Evolutionary conservation across 805 yeast species (phyloP), one percentile per base, ranked within the genome.

Genomic region (Monosporozyma aquatica): DNA sequence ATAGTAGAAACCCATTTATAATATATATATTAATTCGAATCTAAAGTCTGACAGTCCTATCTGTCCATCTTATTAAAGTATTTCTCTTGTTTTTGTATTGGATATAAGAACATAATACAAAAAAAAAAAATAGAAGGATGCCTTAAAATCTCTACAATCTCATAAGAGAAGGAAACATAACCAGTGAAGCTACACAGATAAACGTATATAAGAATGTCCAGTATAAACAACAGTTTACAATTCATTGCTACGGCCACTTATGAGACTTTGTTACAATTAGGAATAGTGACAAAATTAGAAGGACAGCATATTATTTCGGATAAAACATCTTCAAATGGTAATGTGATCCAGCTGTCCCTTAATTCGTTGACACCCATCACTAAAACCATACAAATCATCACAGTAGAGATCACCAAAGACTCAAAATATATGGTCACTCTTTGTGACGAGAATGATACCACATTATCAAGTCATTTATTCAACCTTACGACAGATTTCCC

Each of bases 361-460:
- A 32, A 32, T 32, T 32, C 35, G 9, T 32, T 32, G 22, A 18
- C 35, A 32, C 35, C 35, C 18, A 23, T 32, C 23, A 23, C 35
- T 15, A 32, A 32, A 10, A 18, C n/a, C 23, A 32, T 32, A 18
- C 22, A 32, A 18, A 32, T 32, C n/a, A 32, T 32, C 11, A 23
- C 35, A 15, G 22, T 32, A 9, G 35, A 32, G 11, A 14, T 20
- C 6, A 18, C 23, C 4, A 32, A 32, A 20, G 11, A 9, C 5
- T 18, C 13, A 3, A 40, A 40, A 21, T 24, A 24, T 25, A 40
- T 40, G 38, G 28, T 40, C 5, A 40, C 43, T 6, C 15, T 40
- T 13, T 25, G 17, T 33, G 43, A 35, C 17, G 23, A 32, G 10
- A 17, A 33, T 11, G 33, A 21, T 26, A 21, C 5, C 4, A 26